Conservation (phyloP, 306 rosid species). For the Senna tora region DNA sequence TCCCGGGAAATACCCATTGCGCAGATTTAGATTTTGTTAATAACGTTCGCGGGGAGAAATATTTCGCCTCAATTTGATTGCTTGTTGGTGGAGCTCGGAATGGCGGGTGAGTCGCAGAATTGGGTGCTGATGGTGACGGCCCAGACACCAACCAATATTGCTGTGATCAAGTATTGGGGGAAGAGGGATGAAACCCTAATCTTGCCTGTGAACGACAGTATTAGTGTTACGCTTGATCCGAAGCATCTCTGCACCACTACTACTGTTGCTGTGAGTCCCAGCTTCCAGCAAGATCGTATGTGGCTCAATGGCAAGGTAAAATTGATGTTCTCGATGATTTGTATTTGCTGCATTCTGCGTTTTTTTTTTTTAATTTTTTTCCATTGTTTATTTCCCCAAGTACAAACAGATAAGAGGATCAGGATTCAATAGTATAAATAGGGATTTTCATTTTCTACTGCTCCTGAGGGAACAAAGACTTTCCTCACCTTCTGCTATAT, state of each 20-base stretch:
- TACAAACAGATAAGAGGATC: not conserved
- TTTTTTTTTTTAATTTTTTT: not conserved
- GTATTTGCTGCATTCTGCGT: not conserved
- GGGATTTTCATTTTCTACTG: not conserved
- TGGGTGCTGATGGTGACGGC: slow-evolving; percentile 90
- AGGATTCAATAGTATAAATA: not conserved
- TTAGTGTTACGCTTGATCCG: slow-evolving; percentile 96
- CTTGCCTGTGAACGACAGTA: slow-evolving; percentile 91
- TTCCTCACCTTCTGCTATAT: not conserved
- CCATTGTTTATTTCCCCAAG: not conserved
- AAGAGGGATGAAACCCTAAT: slow-evolving; percentile 88
- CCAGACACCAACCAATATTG: slow-evolving; percentile 95
- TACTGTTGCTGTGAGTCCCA: slow-evolving; percentile 91
- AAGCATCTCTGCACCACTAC: slow-evolving; percentile 89
- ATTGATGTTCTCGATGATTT: not conserved
- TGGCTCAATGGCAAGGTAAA: slow-evolving; percentile 93
- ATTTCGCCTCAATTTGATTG: not conserved
- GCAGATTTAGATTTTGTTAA: not conserved
- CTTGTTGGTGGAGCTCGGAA: not conserved
- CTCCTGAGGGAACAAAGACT: not conserved
- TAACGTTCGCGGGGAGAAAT: not conserved
- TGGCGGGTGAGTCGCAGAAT: slow-evolving; percentile 61
- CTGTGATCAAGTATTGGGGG: slow-evolving; percentile 98
- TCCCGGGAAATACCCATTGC: not conserved
- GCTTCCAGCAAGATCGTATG: slow-evolving; percentile 84